Base-by-base conservation (phyloP, 1,139 yeast genomes). In the Hansenula lynferdii region DNA sequence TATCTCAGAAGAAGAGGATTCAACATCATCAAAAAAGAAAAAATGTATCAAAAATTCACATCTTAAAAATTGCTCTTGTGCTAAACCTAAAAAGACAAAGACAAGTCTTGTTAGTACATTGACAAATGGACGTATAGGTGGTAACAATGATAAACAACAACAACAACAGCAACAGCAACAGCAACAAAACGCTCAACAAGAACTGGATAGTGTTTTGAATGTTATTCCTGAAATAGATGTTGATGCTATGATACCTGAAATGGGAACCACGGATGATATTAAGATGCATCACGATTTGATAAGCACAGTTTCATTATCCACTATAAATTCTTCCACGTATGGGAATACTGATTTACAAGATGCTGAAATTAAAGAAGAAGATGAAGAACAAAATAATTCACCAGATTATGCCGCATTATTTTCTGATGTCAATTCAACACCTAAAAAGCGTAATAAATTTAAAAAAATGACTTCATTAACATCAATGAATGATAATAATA, bases 331-430 rank as follows among this genome's bases (percentile, higher is more conserved):
- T 6, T 25, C 24, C 12, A 31, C 27, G 23, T 25, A 22, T 21
- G 31, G 28, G n/a, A 18, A 19, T 16, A 19, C 21, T 24, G 25
- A 23, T 25, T 29, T 9, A 12, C 17, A 20, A 11, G 9, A 32
- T 8, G 8, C 8, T 8, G 34, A 28, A 23, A 14, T 11, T 6
- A 36, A 22, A 3, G 34, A 34, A 14, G 29, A 31, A 12, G 33
- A 25, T 3, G 39, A 28, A 10, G 28, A 30, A 31, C 30, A 24
- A 35, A 37, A 21, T 36, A 42, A 31, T 3, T 51, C 54, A 2
- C 57, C 58, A 18, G 55, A 52, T 35, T 52, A 52, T 35, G 57
- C 48, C 31, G 56, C 57, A 1, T 34, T 53, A 10, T 53, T 53
- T 31, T 43, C 57, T 3, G 46, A 53, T 27, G 44, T 53, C 9